Evolutionary conservation across 2,329 filamentous ascomycete species (phyloP), one percentile per base, ranked within the genome.

Genomic region (Exophiala oligosperma): DNA sequence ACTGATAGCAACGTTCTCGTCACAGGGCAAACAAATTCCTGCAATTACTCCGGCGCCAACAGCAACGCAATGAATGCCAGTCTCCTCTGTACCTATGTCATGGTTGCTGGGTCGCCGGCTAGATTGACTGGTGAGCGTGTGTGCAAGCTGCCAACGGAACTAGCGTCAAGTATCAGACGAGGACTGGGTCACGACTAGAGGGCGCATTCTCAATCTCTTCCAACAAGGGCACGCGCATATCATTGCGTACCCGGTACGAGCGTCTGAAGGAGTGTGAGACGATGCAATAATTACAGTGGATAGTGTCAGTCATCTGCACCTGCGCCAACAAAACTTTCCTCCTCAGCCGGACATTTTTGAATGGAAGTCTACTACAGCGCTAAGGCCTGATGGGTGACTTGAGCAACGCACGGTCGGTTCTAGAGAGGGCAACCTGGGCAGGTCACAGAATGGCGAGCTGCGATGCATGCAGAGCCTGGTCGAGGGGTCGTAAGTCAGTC

Each of bases 381-480:
- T 54, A 54, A 51, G 49, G 49, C 29, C 12, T 53, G 53, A 50
- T 49, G 53, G 49, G 53, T 53, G 57, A 60, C 57, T 46, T 52
- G 57, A 49, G 53, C 32, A 59, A 47, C 49, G 53, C 57, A 60
- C 50, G 57, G 57, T 44, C 53, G 41, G 52, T 29, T 38, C 38
- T 46, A 48, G 40, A 37, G 8, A 24, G 46, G 28, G 24, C 28
- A 28, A 17, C 5, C 43, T 46, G 32, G 32, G 9, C 32, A 35
- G 9, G 32, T 35, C 32, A 35, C 32, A 26, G 14, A 32, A 48
- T 14, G 4, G 40, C 40, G 40, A 43, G 40, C 40, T 43, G 40
- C 40, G 40, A 43, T 6, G 40, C 40, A 6, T 43, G 40, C 32
- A 35, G 40, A 43, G 40, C 40, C 40, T 43, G 40, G 40, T 11